A percentile compares a stretch with the other conserved stretches of the same genome.
These are phyloP conservation scores for Hypoxylon trugodes DNA, from an alignment of 495 filamentous ascomycete species.

Conservation along the genomic window DNA sequence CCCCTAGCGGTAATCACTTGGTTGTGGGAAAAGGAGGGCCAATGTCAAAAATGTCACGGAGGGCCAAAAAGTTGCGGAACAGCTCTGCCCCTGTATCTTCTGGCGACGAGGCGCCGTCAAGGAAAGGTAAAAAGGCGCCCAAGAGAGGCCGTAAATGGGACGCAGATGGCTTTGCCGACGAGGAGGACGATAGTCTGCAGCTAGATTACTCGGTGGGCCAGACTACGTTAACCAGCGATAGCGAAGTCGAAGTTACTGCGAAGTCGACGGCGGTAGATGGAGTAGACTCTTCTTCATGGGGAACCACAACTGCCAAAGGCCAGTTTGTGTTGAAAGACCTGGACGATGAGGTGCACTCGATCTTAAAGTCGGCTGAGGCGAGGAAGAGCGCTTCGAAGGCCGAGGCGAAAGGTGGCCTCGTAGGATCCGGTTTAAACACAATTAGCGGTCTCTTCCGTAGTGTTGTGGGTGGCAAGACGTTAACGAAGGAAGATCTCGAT, in stretches of 20 bases:
- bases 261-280: slow-evolving; percentile 67
- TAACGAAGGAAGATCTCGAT: slow-evolving; percentile 86
- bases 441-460: slow-evolving; percentile 91
- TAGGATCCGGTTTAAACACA: slow-evolving; percentile 78
- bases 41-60: slow-evolving; percentile 76
- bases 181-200: slow-evolving; percentile 74
- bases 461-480: slow-evolving; percentile 89
- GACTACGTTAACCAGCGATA: slow-evolving; percentile 56
- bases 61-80: slow-evolving; percentile 78
- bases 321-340: slow-evolving; percentile 94
- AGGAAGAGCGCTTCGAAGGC: slow-evolving; percentile 61
- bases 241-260: slow-evolving; percentile 58
- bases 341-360: slow-evolving; percentile 91
- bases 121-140: slow-evolving; percentile 65
- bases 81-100: slow-evolving; percentile 77
- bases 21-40: slow-evolving; percentile 77
- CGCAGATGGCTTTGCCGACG: slow-evolving; percentile 85
- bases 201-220: slow-evolving; percentile 84
- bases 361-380: slow-evolving; percentile 75
- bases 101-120: slow-evolving; percentile 74
- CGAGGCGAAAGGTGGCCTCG: slow-evolving; percentile 64
- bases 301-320: slow-evolving; percentile 82
- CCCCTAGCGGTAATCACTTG: slow-evolving; percentile 69
- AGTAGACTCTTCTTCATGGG: slow-evolving; percentile 81
- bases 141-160: slow-evolving; percentile 94